These are phyloP conservation scores for Saturnispora bothae DNA, from an alignment of 805 yeast genomes.

Conservation along the genomic window DNA sequence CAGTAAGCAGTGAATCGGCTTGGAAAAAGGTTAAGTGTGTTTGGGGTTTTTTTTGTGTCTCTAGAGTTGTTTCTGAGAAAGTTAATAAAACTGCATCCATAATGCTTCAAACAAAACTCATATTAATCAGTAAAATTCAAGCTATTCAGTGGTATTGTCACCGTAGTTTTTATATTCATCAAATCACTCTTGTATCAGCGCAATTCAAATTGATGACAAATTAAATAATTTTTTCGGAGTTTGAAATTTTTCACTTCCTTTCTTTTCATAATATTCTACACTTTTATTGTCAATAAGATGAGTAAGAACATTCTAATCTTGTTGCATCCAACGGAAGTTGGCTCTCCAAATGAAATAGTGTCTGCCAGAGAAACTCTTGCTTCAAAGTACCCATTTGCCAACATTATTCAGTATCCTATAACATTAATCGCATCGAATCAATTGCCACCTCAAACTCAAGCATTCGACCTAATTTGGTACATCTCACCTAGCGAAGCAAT, in stretches of 20 bases:
- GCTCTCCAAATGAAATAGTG: slow-evolving; percentile 39
- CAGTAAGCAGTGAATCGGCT: not conserved
- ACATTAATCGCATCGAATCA: slow-evolving; percentile 45
- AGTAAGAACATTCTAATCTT: slow-evolving; percentile 30
- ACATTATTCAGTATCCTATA: slow-evolving; percentile 41
- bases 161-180: too few relatives aligned
- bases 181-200: too few relatives aligned
- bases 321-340: slow-evolving; percentile 59
- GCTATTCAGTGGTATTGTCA: too few relatives aligned
- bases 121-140: too few relatives aligned
- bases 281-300: slow-evolving; percentile 1
- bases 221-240: not conserved
- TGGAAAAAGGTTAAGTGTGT: too few relatives aligned
- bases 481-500: slow-evolving; percentile 44
- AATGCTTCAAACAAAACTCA: too few relatives aligned
- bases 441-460: slow-evolving; percentile 21
- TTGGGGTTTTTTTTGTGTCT: too few relatives aligned
- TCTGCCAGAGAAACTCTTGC: slow-evolving; percentile 27
- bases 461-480: slow-evolving; percentile 39
- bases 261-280: not conserved
- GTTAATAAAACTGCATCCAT: too few relatives aligned
- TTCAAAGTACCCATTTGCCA: slow-evolving; percentile 22
- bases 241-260: not conserved
- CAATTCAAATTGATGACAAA: too few relatives aligned
- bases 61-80: too few relatives aligned